Evolutionary conservation across 768 basidiomycete species (phyloP), one percentile per base, ranked within the genome.

Genomic region (Terana coerulea): DNA sequence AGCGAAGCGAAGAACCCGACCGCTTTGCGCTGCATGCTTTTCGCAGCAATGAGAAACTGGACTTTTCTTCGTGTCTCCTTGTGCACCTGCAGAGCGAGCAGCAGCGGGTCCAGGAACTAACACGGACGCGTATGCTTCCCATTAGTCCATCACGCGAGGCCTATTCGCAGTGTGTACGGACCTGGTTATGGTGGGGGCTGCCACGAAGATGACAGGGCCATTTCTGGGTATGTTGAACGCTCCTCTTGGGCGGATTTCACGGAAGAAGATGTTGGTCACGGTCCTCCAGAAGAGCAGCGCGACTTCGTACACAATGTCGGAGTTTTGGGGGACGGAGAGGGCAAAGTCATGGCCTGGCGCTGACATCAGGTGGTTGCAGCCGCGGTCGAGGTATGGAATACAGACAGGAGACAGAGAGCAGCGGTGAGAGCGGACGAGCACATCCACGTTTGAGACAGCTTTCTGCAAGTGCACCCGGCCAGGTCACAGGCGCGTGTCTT

Each of bases 191-290:
- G 68, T 98, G 94, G 35, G 94, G 9, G 91, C 94, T 36, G 80
- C 92, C 43, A 92, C 92, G 67, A 97, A 94, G 57, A 98, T 91
- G 48, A 95, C 81, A 2, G 95, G 90, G 0, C 93, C 95, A 52
- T 90, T 80, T 51, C 77, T 78, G 22, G 95, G 95, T 53, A 98
- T 91, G 66, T 97, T 91, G 78, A 89, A 98, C 29, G 94, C 89
- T 45, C 95, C 91, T 67, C 95, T 77, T 3, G 94, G 91, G 52
- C 95, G 79, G 61, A 98, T 86, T 72, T 98, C 95, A 59, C 95
- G 77, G 74, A 98, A 98, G 78, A 98, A 98, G 59, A 98, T 84
- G 70, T 89, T 89, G 57, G 89, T 91, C 51, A 95, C 78, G 2
- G 78, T 73, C 51, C 87, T 73, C 91, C 90, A 95, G 71, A 95